These are phyloP conservation scores for Fusarium pilosicola DNA, from an alignment of 2,329 filamentous ascomycete genomes.

Conservation along the genomic window DNA sequence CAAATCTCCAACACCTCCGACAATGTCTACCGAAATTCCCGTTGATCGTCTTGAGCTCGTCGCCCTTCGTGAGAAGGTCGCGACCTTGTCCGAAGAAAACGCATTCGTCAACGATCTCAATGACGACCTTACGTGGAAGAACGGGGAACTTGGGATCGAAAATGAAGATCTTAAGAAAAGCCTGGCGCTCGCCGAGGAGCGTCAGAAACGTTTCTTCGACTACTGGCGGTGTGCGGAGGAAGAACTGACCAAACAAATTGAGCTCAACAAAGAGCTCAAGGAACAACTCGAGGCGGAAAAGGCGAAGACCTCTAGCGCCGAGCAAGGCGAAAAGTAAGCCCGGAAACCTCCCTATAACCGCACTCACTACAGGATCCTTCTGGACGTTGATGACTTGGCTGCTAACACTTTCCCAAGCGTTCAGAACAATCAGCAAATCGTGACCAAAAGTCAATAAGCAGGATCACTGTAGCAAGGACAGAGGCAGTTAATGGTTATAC, in stretches of 20 bases:
- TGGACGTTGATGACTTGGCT: neutral
- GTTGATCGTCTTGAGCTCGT: neutral
- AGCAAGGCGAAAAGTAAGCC: too few relatives aligned
- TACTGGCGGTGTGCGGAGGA: neutral
- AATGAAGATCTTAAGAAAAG: neutral
- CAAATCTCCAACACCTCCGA: neutral
- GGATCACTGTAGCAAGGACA: neutral
- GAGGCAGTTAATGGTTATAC: too few relatives aligned
- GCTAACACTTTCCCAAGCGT: neutral
- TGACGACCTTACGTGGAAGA: neutral
- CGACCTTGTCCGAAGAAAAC: neutral
- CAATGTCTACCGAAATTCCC: rapidly evolving
- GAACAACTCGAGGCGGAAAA: neutral
- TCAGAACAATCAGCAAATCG: rapidly evolving
- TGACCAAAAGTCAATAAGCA: neutral
- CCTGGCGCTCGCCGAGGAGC: neutral
- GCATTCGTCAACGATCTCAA: rapidly evolving
- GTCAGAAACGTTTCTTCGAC: neutral
- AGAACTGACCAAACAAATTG: rapidly evolving
- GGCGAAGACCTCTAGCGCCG: rapidly evolving
- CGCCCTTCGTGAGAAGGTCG: neutral
- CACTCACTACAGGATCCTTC: rapidly evolving
- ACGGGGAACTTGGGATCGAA: neutral
- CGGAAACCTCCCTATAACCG: too few relatives aligned
- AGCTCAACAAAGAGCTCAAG: neutral